These are phyloP conservation scores for Bullera alba DNA, from an alignment of 768 basidiomycete genomes.

Conservation along the genomic window DNA sequence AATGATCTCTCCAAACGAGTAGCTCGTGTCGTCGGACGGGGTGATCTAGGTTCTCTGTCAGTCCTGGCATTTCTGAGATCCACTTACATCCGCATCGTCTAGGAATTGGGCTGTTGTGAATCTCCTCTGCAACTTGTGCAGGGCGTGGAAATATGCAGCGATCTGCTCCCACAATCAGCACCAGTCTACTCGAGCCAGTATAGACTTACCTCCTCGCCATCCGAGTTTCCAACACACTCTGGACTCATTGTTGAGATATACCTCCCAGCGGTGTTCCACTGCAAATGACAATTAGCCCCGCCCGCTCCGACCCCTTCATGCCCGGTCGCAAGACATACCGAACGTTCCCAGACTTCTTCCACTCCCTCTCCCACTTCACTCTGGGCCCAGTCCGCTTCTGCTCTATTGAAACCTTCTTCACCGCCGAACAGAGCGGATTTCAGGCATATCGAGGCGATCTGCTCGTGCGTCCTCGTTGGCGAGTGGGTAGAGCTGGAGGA, in stretches of 20 bases:
- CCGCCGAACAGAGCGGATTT: slow-evolving; percentile 25
- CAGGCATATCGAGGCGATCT: slow-evolving; percentile 36
- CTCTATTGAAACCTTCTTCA: slow-evolving; percentile 22
- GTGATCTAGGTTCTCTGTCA: slow-evolving; percentile 29
- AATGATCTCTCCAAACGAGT: slow-evolving; percentile 33
- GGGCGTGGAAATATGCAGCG: slow-evolving; percentile 31
- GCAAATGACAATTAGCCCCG: not conserved
- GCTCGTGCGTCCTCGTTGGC: slow-evolving; percentile 31
- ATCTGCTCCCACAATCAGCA: slow-evolving; percentile 17
- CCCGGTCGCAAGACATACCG: slow-evolving; percentile 23
- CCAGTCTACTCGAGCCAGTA: not conserved
- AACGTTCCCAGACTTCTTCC: slow-evolving; percentile 42
- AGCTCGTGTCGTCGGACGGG: slow-evolving; percentile 38
- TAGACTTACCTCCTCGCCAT: slow-evolving; percentile 22
- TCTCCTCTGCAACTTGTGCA: slow-evolving; percentile 29
- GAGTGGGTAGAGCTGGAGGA: slow-evolving; percentile 4
- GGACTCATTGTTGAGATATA: slow-evolving; percentile 36
- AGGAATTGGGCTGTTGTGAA: slow-evolving; percentile 28
- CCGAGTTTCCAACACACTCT: slow-evolving; percentile 20
- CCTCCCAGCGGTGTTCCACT: slow-evolving; percentile 41
- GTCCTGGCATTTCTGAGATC: not conserved
- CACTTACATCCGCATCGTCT: slow-evolving; percentile 38
- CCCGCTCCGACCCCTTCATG: not conserved
- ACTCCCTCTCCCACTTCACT: slow-evolving; percentile 44
- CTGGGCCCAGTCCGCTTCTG: slow-evolving; percentile 42